phyloP scores from a whole-genome alignment of 139 green algal species.

The Spirogloea muscicola region DNA sequence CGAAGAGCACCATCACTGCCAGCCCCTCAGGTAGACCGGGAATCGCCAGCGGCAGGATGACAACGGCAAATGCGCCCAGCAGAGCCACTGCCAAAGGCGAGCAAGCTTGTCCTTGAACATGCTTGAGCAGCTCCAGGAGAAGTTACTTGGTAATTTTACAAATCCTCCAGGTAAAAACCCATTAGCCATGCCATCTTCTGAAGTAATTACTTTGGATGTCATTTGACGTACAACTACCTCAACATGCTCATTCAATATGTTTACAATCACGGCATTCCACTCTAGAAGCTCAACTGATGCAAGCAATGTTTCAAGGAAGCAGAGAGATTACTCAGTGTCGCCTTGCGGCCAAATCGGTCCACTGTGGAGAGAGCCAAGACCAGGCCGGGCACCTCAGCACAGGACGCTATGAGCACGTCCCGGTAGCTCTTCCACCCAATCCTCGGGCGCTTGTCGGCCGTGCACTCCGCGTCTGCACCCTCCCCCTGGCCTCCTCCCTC shows the following conservation, averaged over 20 bases:
- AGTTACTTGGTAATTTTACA: too few species aligned
- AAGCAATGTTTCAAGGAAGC: slow-evolving; percentile 6
- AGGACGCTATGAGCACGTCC: slow-evolving; percentile 53
- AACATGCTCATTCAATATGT: too few species aligned
- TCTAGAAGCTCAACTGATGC: too few species aligned
- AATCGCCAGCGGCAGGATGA: slow-evolving; percentile 19
- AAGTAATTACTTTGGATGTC: too few species aligned
- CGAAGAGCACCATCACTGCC: slow-evolving; percentile 58
- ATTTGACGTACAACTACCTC: too few species aligned
- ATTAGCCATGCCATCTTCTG: too few species aligned
- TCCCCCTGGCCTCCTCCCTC: neutral
- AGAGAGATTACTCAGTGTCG: neutral
- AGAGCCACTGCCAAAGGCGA: too few species aligned
- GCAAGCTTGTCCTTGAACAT: too few species aligned
- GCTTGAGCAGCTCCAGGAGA: too few species aligned
- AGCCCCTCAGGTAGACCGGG: slow-evolving; percentile 7
- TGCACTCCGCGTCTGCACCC: slow-evolving; percentile 12
- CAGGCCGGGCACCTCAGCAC: slow-evolving; percentile 57
- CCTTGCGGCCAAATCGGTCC: slow-evolving; percentile 41
- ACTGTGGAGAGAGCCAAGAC: slow-evolving; percentile 50
- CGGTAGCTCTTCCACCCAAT: slow-evolving; percentile 34
- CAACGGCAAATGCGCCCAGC: neutral
- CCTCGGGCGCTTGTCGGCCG: neutral
- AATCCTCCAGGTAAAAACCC: too few species aligned
- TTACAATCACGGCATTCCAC: too few species aligned